Conservation (phyloP, 2,329 filamentous ascomycete genomes). For the Trichoderma lentiforme region DNA sequence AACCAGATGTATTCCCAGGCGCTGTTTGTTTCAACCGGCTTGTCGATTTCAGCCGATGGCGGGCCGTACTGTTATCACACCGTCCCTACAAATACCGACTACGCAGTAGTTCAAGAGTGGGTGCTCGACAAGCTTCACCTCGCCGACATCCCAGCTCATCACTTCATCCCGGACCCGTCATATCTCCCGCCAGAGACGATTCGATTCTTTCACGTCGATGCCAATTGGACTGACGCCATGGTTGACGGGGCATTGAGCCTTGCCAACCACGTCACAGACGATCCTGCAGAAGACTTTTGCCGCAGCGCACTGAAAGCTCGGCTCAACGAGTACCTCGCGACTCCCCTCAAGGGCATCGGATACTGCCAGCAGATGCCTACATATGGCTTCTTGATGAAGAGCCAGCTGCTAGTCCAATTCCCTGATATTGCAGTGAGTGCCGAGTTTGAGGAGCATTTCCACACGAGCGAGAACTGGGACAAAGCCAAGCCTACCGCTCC, state of each 20-base stretch:
- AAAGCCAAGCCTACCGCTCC: background rate
- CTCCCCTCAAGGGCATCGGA: background rate
- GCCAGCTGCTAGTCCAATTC: background rate
- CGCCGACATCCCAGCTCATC: background rate
- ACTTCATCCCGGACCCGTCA: background rate
- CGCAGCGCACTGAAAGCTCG: background rate
- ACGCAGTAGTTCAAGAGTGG: background rate
- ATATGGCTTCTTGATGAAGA: background rate
- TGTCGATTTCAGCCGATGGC: background rate
- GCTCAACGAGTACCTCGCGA: background rate
- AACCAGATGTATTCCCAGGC: background rate
- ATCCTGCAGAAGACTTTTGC: background rate
- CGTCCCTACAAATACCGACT: background rate
- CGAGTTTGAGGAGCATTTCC: background rate
- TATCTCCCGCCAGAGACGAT: background rate
- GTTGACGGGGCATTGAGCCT: background rate
- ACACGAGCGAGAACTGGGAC: background rate
- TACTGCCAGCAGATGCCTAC: background rate
- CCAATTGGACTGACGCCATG: background rate
- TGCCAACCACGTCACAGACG: background rate
- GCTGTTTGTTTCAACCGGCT: background rate
- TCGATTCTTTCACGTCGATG: background rate
- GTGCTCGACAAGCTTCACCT: background rate
- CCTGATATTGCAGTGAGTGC: background rate
- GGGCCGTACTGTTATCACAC: background rate